These are phyloP conservation scores for Calonectria pauciramosa DNA, from an alignment of 2,329 filamentous ascomycete genomes.

Conservation along the genomic window DNA sequence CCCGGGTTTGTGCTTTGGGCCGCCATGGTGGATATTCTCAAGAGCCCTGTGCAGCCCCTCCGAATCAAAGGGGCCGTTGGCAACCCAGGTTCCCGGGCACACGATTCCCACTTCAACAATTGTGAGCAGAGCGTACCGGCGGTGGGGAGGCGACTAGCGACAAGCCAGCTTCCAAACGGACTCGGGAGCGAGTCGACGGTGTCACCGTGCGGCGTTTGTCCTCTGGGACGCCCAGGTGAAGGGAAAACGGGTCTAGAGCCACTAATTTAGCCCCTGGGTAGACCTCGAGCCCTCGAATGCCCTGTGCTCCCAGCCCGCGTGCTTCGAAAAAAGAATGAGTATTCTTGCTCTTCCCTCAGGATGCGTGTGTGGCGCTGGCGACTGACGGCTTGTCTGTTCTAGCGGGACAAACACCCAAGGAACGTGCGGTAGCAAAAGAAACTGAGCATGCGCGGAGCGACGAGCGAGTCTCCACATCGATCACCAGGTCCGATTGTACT, in stretches of 20 bases:
- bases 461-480: slow-evolving; percentile 1
- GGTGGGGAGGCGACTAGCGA: slow-evolving; percentile 13
- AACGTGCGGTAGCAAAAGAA: background rate
- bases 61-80: slow-evolving; percentile 20
- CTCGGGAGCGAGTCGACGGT: slow-evolving; percentile 11
- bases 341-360: slow-evolving; percentile 2
- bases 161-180: slow-evolving; percentile 2
- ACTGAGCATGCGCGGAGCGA: background rate
- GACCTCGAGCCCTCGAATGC: slow-evolving; percentile 16
- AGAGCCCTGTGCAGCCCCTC: slow-evolving; percentile 13
- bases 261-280: slow-evolving; percentile 26
- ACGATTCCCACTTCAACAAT: slow-evolving; percentile 20
- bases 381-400: slow-evolving; percentile 15
- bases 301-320: slow-evolving; percentile 19
- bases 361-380: slow-evolving; percentile 20
- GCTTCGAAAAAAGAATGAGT: slow-evolving; percentile 16
- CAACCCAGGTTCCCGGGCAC: slow-evolving; percentile 37
- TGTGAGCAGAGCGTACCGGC: slow-evolving; percentile 19
- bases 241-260: slow-evolving; percentile 9
- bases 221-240: slow-evolving; percentile 1
- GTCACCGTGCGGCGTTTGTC: slow-evolving; percentile 12
- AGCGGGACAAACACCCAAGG: background rate
- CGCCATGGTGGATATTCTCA: slow-evolving; percentile 15
- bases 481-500: background rate
- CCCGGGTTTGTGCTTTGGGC: background rate